Percentiles rank a stretch among this genome's conserved stretches.
These are phyloP conservation scores for Phlyctochytrium planicorne DNA, from an alignment of 192 early-diverging fungal species.

Conservation along the genomic window DNA sequence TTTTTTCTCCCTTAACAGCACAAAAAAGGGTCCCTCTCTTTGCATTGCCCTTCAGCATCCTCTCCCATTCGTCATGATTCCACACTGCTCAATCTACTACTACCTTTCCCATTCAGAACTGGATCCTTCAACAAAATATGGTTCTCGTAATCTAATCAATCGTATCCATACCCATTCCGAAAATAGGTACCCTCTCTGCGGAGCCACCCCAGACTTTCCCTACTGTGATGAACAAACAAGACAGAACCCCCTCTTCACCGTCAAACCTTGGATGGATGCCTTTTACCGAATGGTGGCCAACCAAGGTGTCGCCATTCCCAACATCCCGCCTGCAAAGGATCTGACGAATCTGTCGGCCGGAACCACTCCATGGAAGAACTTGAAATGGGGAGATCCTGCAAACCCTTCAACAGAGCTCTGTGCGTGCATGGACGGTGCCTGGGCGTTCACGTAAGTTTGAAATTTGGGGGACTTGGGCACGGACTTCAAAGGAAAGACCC, in stretches of 20 bases:
- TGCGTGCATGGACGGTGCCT: conserved; percentile 12
- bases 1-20: no score
- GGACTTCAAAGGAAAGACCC: neutral
- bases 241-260: neutral
- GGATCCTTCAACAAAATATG: no score
- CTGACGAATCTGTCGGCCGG: neutral
- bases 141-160: no score
- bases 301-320: neutral
- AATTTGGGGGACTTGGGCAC: neutral
- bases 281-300: neutral
- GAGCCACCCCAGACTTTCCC: neutral
- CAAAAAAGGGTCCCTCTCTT: no score
- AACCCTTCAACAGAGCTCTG: conserved; percentile 24
- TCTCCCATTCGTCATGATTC: no score
- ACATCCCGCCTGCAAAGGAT: neutral
- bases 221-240: neutral
- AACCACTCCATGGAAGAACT: neutral
- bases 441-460: conserved; percentile 26
- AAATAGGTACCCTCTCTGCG: neutral
- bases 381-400: conserved; percentile 1
- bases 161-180: no score
- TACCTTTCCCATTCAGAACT: no score
- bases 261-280: neutral
- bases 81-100: no score
- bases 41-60: no score